These are phyloP conservation scores for Euphorbia tirucalli DNA, from an alignment of 345 rosid species.

Conservation along the genomic window DNA sequence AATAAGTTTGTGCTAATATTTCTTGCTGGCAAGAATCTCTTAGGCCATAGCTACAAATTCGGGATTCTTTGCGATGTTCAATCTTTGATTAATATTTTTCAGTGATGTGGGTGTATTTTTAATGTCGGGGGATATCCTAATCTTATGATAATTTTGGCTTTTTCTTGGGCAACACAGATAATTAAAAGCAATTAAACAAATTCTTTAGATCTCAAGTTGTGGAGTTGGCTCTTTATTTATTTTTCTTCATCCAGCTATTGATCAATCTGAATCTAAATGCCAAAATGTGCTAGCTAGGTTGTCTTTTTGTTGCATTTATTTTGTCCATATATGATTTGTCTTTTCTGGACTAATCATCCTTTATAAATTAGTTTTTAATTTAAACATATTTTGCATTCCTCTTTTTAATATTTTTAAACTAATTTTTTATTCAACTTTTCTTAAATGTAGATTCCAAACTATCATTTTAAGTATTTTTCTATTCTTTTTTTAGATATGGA, in stretches of 20 bases:
- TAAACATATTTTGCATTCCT: background rate
- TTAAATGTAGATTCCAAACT: background rate
- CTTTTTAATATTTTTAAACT: too few relatives aligned
- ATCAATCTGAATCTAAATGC: background rate
- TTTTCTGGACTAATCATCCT: background rate
- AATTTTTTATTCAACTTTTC: background rate
- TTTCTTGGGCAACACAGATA: too few relatives aligned
- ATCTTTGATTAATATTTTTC: background rate
- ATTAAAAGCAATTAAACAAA: background rate
- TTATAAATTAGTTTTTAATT: background rate
- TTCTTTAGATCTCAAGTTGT: background rate
- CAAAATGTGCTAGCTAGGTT: background rate
- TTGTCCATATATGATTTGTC: background rate
- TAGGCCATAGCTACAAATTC: background rate
- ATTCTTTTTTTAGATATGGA: background rate
- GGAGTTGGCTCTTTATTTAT: background rate
- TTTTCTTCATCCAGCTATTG: background rate
- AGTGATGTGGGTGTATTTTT: background rate
- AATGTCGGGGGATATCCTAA: background rate
- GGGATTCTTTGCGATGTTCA: background rate
- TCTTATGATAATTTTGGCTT: background rate
- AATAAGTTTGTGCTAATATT: background rate
- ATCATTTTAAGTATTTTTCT: background rate
- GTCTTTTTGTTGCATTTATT: conserved; percentile 8
- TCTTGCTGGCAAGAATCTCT: background rate